Evolutionary conservation across 2,329 filamentous ascomycete species (phyloP), one percentile per base, ranked within the genome.

Genomic region (Fusarium floridanum): DNA sequence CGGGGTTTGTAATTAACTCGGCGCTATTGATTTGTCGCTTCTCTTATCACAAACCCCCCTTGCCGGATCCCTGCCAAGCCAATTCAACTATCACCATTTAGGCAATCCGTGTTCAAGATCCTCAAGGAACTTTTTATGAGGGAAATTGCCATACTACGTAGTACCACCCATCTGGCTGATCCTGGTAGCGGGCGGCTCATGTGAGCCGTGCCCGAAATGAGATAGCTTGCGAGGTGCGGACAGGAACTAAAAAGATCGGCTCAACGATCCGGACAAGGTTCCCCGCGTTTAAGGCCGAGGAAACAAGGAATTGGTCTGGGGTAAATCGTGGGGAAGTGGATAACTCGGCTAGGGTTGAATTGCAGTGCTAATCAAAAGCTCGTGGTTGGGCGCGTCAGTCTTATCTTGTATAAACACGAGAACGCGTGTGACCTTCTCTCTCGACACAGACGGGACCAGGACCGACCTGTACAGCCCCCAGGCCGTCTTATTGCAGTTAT

Each of bases 401-500:
- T 36, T 56, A 34, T 57, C 50, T 45, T 61, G 50, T 68, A 62
- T 64, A 50, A 66, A 48, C 24, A 34, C 55, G 10, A n/a, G 60
- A 61, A 27, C 12, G 22, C 22, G 20, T 24, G 70, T 37, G 50
- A 55, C 37, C 53, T 12, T 29, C n/a, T 29, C 34, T 39, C 41
- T 60, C 27, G 22, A 20, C 27, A 34, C 1, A 29, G 29, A 55
- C 17, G 27, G 27, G n/a, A 34, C 7, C 27, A 34, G 22, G 17
- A 34, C 50, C 27, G 34, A 34, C 27, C 20, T 55, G 14, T 27
- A 8, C 50, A 20, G 34, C 50, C 20, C 17, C 16, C 4, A 20
- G 22, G 43, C 11, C 7, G 27, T 29, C 12, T 34, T 55, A 2
- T 22, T 14, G 53, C 20, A 73, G 74, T 34, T 62, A 85, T 85